phyloP scores from a whole-genome alignment of 2,329 filamentous ascomycete genomes.

The Corniculantispora saksenae region DNA sequence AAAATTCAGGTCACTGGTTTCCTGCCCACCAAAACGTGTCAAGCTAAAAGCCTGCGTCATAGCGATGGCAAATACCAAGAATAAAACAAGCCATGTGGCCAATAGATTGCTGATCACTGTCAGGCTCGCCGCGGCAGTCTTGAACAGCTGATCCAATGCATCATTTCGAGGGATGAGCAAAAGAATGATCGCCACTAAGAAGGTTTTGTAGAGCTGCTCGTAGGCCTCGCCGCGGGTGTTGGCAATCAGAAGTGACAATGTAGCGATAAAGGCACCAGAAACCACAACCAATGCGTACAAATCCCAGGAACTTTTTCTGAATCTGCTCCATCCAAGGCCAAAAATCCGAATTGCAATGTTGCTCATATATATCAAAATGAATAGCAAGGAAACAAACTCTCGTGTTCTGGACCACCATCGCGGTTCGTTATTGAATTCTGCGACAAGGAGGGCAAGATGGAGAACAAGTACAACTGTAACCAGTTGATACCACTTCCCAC shows the following conservation, averaged over 20 bases:
- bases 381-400: conserved; percentile 75
- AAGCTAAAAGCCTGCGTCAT: conserved; percentile 94
- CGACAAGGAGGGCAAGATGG: conserved; percentile 78
- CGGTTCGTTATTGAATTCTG: conserved; percentile 82
- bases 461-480: conserved; percentile 79
- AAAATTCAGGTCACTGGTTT: conserved; percentile 83
- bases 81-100: conserved; percentile 96
- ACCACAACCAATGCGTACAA: conserved; percentile 82
- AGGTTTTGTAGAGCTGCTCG: conserved; percentile 86
- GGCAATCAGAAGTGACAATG: conserved; percentile 74
- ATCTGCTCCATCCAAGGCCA: conserved; percentile 88
- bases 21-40: conserved; percentile 77
- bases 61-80: conserved; percentile 94
- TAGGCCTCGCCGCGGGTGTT: conserved; percentile 63
- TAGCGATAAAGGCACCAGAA: conserved; percentile 73
- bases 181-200: conserved; percentile 85
- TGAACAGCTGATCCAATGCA: conserved; percentile 96
- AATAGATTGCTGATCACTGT: conserved; percentile 87
- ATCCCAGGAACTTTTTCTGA: conserved; percentile 93
- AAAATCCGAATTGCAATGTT: conserved; percentile 84
- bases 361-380: conserved; percentile 78
- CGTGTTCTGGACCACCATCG: conserved; percentile 68
- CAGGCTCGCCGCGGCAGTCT: conserved; percentile 92
- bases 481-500: conserved; percentile 83
- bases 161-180: conserved; percentile 95